Percentiles rank a stretch among this genome's conserved stretches.
These are phyloP conservation scores for Warburgia ugandensis DNA, from an alignment of 164 flowering plant species.

Conservation along the genomic window DNA sequence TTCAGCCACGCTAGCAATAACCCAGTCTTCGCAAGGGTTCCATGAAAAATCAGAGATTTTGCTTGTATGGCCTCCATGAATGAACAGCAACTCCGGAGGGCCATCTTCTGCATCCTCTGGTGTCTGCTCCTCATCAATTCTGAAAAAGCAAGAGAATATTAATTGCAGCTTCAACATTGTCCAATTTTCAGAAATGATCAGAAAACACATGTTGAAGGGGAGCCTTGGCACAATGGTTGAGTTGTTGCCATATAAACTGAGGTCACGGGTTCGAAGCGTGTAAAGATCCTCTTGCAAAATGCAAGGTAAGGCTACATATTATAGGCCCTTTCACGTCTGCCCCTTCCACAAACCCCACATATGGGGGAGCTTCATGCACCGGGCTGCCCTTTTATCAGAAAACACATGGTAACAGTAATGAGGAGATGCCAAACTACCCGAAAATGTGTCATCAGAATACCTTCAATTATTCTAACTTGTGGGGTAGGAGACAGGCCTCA, in stretches of 20 bases:
- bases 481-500: no score
- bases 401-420: no score
- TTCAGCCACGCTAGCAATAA: constrained; percentile 90
- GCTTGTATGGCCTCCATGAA: constrained; percentile 97
- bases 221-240: no score
- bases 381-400: not conserved
- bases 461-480: no score
- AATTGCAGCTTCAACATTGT: not conserved
- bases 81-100: constrained; percentile 93
- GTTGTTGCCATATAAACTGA: not conserved
- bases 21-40: constrained; percentile 99
- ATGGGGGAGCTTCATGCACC: no score
- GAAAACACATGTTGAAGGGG: no score
- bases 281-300: no score
- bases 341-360: not conserved
- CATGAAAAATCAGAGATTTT: constrained; percentile 97
- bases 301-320: no score
- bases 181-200: not conserved
- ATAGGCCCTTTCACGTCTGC: no score
- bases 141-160: constrained; percentile 14
- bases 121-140: constrained; percentile 91
- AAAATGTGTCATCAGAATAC: no score
- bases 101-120: constrained; percentile 98
- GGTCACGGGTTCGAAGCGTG: not conserved
- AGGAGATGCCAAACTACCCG: no score